Evolutionary conservation across 441 rosid genomes (phyloP).

Genomic region (Euphorbia schlechtendalii): DNA sequence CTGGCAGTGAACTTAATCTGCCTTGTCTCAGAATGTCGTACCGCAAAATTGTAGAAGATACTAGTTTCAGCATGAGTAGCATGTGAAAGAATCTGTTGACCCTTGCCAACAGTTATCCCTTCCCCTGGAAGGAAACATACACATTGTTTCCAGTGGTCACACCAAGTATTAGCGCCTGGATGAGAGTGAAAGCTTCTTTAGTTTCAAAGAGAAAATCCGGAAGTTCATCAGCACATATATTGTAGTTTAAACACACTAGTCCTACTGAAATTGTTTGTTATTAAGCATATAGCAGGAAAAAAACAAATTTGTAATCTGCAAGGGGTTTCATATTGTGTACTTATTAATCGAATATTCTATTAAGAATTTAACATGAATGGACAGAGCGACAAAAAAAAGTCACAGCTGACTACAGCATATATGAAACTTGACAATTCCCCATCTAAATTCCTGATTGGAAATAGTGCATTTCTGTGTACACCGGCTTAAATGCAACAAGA

Average conservation of each 20-base stretch:
- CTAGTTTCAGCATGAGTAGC: slow-evolving; percentile 64
- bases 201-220: background rate
- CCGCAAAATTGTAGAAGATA: slow-evolving; percentile 51
- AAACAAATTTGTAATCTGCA: background rate
- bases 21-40: slow-evolving; percentile 26
- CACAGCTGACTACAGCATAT: background rate
- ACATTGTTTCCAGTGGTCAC: slow-evolving; percentile 99
- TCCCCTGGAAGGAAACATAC: slow-evolving; percentile 70
- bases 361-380: slow-evolving; percentile 11
- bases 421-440: slow-evolving; percentile 2
- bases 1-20: slow-evolving; percentile 23
- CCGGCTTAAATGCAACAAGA: background rate
- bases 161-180: slow-evolving; percentile 65
- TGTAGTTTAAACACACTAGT: background rate
- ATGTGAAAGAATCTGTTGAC: slow-evolving; percentile 48
- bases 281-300: background rate
- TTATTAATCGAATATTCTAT: background rate
- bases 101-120: slow-evolving; percentile 47
- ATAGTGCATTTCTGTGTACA: background rate
- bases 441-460: background rate
- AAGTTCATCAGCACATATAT: background rate
- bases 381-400: background rate
- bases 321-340: background rate
- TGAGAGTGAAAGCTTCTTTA: slow-evolving; percentile 25
- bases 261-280: slow-evolving; percentile 6